Evolutionary conservation across 768 basidiomycete species (phyloP).

Genomic region (Pleurotus eryngii): DNA sequence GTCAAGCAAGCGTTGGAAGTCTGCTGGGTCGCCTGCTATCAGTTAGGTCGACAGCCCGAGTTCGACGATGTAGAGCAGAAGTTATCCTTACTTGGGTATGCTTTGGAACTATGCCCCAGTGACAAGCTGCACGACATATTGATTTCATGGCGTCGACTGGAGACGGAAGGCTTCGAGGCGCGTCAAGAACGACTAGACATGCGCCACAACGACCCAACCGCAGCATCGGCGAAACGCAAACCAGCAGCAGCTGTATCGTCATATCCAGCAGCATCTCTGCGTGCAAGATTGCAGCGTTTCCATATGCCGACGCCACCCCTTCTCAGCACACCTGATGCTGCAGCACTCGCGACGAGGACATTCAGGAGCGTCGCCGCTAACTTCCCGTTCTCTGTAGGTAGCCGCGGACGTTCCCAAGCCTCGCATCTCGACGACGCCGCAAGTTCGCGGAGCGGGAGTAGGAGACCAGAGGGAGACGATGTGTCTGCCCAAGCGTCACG

Average conservation of each 20-base stretch:
- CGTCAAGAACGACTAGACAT: slow-evolving; percentile 41
- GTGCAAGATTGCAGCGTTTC: slow-evolving; percentile 60
- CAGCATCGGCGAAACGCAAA: slow-evolving; percentile 13
- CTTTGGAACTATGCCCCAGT: slow-evolving; percentile 82
- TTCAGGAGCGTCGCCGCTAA: slow-evolving; percentile 74
- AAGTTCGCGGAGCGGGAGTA: slow-evolving; percentile 37
- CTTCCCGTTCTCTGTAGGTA: slow-evolving; percentile 62
- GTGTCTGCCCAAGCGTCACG: slow-evolving; percentile 73
- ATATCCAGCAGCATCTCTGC: slow-evolving; percentile 49
- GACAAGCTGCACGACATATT: slow-evolving; percentile 80
- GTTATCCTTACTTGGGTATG: slow-evolving; percentile 70
- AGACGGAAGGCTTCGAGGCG: slow-evolving; percentile 56
- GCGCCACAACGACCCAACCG: slow-evolving; percentile 22
- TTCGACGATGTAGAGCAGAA: slow-evolving; percentile 67
- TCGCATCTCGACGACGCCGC: slow-evolving; percentile 41
- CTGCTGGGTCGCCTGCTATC: slow-evolving; percentile 88
- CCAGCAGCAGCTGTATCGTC: slow-evolving; percentile 21
- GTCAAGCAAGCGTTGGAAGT: slow-evolving; percentile 69
- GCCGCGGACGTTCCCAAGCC: slow-evolving; percentile 33
- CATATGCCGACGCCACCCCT: slow-evolving; percentile 69
- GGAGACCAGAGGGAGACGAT: slow-evolving; percentile 50
- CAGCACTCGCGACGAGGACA: slow-evolving; percentile 76
- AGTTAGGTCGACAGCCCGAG: slow-evolving; percentile 80
- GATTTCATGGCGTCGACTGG: slow-evolving; percentile 69
- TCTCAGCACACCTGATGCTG: slow-evolving; percentile 72